Evolutionary conservation across 495 filamentous ascomycete genomes (phyloP), one percentile per base, ranked within the genome.

Genomic region (Glonium stellatum): DNA sequence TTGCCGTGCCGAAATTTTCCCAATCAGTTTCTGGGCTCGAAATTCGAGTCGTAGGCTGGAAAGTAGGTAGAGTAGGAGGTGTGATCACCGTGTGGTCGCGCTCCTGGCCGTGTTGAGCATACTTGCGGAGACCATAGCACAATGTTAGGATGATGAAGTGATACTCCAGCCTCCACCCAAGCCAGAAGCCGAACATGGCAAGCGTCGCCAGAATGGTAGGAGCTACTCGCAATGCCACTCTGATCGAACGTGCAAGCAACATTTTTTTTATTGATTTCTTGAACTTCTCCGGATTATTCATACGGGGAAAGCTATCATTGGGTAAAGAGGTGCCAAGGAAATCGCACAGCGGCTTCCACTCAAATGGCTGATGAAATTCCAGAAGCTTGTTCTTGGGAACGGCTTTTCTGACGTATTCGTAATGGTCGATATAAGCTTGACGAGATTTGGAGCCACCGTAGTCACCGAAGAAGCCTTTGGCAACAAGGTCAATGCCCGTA

Each of bases 391-490:
- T 39, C 39, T 57, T 37, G 11, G 59, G 42, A 3, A 57, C 52
- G 11, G n/a, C n/a, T 8, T 31, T 22, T 9, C 54, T 4, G 22
- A 57, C 42, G n/a, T 39, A 23, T 8, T 19, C 25, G 47, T 62
- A 62, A 53, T 62, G 59, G 34, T 57, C 53, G 10, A 54, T 10
- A 35, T 13, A 60, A 21, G 36, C 52, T 22, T 60, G 15, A 31
- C 58, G 58, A 23, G 52, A 19, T 50, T 37, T 48, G 36, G 52
- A 12, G 52, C 21, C 39, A 34, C 22, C 58, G 34, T 21, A 19
- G 18, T 51, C 22, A 22, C 21, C 31, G 15, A 31, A 25, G 19
- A 58, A 18, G 10, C 18, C 22, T 18, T 19, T 34, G n/a, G n/a
- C 8, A 10, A 46, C 12, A 37, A 46, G 11, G 11, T 47, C 4